Evolutionary conservation across 2,329 filamentous ascomycete genomes (phyloP), one percentile per base, ranked within the genome.

Genomic region (Botrytis elliptica): DNA sequence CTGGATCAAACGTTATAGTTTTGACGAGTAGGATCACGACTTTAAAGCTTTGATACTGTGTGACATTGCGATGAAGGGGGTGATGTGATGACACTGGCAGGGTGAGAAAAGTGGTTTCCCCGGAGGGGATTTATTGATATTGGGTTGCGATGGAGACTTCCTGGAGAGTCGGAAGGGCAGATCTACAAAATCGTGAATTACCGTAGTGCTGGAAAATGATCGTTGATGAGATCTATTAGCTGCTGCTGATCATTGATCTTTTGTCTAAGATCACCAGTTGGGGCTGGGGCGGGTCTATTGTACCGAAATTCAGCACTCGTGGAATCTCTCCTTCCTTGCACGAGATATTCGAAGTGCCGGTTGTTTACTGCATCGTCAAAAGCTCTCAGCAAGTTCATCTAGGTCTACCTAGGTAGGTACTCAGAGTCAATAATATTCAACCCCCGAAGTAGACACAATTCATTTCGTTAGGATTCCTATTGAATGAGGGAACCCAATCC

Each of bases 1-100:
- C 44, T 72, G 70, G 70, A 72, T 67, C 70, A 12, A 72, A 72
- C 70, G 70, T 57, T 65, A 40, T 67, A 49, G 49, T 72, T 38
- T 10, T n/a, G 49, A 42, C 49, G n/a, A 57, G 60, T 49, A 65
- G 70, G 60, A 57, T 36, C 33, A 40, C 44, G 65, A 40, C 12
- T 52, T 55, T 1, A 49, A 52, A n/a, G 49, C 46, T 29, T 55
- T 29, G 46, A n/a, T 57, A 46, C 25, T 18, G 65, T 55, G 65
- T 68, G n/a, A 55, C 46, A 55, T 55, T 40, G 33, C 52, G 46
- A 18, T 68, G 46, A 40, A 52, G 44, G 44, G 29, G 29, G 18
- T 36, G 33, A 42, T 33, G 57, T 60, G 57, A 36, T 60, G 57
- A 29, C 52, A 57, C n/a, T 59, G 64, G 46, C 49, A 46, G 63